phyloP scores from a whole-genome alignment of 805 yeast genomes.

The Kluyveromyces wickerhamii region DNA sequence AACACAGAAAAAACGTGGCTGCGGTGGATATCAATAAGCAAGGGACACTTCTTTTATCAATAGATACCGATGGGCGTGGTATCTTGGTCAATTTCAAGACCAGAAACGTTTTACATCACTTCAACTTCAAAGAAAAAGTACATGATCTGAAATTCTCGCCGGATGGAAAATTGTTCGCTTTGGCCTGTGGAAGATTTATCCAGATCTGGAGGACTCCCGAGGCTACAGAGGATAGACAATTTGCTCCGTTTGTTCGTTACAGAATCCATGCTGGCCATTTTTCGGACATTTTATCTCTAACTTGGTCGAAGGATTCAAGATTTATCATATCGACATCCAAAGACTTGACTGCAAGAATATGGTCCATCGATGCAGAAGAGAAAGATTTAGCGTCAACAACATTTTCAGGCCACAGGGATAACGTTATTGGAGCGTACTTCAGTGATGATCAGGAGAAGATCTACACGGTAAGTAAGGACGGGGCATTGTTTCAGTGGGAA shows the following conservation, averaged over 20 bases:
- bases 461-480: constrained; percentile 89
- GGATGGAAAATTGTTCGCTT: constrained; percentile 80
- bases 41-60: constrained; percentile 68
- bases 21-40: constrained; percentile 78
- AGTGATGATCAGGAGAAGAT: constrained; percentile 81
- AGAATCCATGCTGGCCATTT: constrained; percentile 90
- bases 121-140: constrained; percentile 81
- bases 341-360: constrained; percentile 83
- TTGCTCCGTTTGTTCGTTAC: constrained; percentile 91
- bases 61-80: constrained; percentile 90
- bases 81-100: constrained; percentile 79
- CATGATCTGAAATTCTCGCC: constrained; percentile 75
- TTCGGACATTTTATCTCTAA: constrained; percentile 63
- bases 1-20: constrained; percentile 79
- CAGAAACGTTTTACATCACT: constrained; percentile 83
- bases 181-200: constrained; percentile 71
- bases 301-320: constrained; percentile 89
- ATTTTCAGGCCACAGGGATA: constrained; percentile 87
- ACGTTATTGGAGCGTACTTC: constrained; percentile 81
- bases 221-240: constrained; percentile 73
- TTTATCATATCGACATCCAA: constrained; percentile 80
- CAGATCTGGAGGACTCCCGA: constrained; percentile 94
- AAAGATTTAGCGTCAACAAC: constrained; percentile 68
- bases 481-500: constrained; percentile 90
- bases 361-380: constrained; percentile 64